Conservation (phyloP, 345 rosid genomes). For the Aquilaria sinensis region DNA sequence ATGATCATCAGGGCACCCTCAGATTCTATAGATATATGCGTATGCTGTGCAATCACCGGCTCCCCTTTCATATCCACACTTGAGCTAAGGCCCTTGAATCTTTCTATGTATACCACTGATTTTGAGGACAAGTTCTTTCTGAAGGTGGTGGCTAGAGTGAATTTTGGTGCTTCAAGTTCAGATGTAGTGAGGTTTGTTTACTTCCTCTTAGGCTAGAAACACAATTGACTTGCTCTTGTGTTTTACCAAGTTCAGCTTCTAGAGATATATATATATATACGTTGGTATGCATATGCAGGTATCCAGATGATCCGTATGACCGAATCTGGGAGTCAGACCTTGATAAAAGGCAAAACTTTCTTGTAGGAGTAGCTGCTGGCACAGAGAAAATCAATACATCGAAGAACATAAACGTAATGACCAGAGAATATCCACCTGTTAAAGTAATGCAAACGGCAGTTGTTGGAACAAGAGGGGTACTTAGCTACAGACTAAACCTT, state of each 20-base stretch:
- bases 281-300: slow-evolving; percentile 41
- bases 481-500: slow-evolving; percentile 82
- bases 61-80: slow-evolving; percentile 87
- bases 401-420: slow-evolving; percentile 39
- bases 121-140: slow-evolving; percentile 80
- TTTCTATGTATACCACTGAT: slow-evolving; percentile 86
- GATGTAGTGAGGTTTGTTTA: slow-evolving; percentile 58
- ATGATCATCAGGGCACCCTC: slow-evolving; percentile 82
- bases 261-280: background rate
- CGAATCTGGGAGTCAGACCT: slow-evolving; percentile 97
- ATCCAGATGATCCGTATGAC: slow-evolving; percentile 98
- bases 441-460: slow-evolving; percentile 98
- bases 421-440: slow-evolving; percentile 95
- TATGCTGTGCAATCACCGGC: slow-evolving; percentile 88
- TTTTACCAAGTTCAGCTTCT: background rate
- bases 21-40: slow-evolving; percentile 67
- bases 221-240: background rate
- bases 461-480: slow-evolving; percentile 64
- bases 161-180: slow-evolving; percentile 71
- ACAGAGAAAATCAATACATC: slow-evolving; percentile 70
- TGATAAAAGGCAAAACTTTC: slow-evolving; percentile 70
- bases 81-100: slow-evolving; percentile 82
- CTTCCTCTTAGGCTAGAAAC: background rate
- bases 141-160: slow-evolving; percentile 86
- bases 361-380: slow-evolving; percentile 82